phyloP scores from a whole-genome alignment of 306 rosid species.

The Vigna reflexopilosa region DNA sequence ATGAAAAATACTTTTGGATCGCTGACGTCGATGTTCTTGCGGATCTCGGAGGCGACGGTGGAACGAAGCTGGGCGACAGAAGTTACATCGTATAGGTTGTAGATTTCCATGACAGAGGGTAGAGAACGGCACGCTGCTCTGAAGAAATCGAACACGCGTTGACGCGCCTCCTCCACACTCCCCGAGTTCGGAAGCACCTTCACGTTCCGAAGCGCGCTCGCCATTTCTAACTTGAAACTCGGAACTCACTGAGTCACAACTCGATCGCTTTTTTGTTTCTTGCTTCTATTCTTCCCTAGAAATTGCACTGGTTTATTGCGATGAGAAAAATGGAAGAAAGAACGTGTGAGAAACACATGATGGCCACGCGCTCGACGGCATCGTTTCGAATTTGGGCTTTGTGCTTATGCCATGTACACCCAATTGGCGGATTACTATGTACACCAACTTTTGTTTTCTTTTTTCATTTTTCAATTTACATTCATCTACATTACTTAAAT shows the following conservation, averaged over 20 bases:
- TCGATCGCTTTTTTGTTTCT: not conserved
- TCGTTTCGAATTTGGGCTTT: slow-evolving; percentile 23
- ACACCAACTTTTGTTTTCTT: not conserved
- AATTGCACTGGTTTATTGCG: not conserved
- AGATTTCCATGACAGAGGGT: slow-evolving; percentile 79
- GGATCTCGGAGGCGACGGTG: slow-evolving; percentile 79
- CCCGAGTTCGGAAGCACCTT: slow-evolving; percentile 91
- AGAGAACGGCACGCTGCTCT: slow-evolving; percentile 77
- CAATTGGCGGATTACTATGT: not conserved
- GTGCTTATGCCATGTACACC: not conserved
- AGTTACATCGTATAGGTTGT: slow-evolving; percentile 76
- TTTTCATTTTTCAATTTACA: too few species aligned
- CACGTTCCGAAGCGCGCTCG: slow-evolving; percentile 58
- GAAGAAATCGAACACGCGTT: slow-evolving; percentile 84
- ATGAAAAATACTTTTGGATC: slow-evolving; percentile 69
- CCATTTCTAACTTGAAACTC: slow-evolving; percentile 50
- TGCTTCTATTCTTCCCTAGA: not conserved
- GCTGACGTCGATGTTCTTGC: slow-evolving; percentile 68
- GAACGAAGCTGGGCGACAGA: slow-evolving; percentile 79
- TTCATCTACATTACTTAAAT: too few species aligned
- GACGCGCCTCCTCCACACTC: slow-evolving; percentile 80
- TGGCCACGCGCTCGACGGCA: slow-evolving; percentile 37
- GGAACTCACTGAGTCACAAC: slow-evolving; percentile 34
- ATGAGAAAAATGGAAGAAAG: not conserved
- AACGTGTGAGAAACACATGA: not conserved